Evolutionary conservation across 2,329 filamentous ascomycete genomes (phyloP).

Genomic region (Curvularia sp.): DNA sequence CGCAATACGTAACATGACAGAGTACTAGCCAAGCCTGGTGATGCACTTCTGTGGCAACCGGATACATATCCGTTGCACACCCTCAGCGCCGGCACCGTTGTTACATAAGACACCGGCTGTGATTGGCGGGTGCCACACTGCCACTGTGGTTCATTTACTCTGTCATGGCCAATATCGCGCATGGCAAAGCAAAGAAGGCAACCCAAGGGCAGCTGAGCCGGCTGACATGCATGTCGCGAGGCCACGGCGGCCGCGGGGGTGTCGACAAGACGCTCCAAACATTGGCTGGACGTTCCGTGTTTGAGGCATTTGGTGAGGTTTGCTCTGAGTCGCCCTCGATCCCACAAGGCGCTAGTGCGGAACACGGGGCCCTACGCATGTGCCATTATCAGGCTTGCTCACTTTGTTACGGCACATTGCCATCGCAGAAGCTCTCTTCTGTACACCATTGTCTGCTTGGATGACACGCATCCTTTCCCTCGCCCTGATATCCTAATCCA

Average conservation of each 20-base stretch:
- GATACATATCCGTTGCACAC: constrained; percentile 26
- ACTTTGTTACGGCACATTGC: constrained; percentile 23
- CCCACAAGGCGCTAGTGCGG: constrained; percentile 27
- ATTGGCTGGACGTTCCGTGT: constrained; percentile 7
- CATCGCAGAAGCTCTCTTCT: constrained; percentile 31
- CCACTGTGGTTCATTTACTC: not conserved
- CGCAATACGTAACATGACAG: not conserved
- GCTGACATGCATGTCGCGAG: not conserved
- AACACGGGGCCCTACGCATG: constrained; percentile 27
- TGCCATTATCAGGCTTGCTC: constrained; percentile 23
- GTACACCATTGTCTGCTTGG: constrained; percentile 35
- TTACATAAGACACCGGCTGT: constrained; percentile 22
- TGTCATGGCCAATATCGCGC: constrained; percentile 3
- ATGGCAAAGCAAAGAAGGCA: not conserved
- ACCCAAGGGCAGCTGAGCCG: not conserved
- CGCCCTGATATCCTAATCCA: constrained; percentile 42
- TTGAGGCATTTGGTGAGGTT: constrained; percentile 35
- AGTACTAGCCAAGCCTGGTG: constrained; percentile 12
- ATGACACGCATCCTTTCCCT: constrained; percentile 38
- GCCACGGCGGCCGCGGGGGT: not conserved
- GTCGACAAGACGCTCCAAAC: constrained; percentile 1
- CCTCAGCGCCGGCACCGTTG: constrained; percentile 11
- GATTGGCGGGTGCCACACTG: constrained; percentile 21
- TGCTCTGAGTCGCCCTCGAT: constrained; percentile 20
- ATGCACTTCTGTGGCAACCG: constrained; percentile 14